A percentile compares a stretch with the other conserved stretches of the same genome.
phyloP scores from a whole-genome alignment of 2,329 filamentous ascomycete genomes.

The Fusarium haematococcum region DNA sequence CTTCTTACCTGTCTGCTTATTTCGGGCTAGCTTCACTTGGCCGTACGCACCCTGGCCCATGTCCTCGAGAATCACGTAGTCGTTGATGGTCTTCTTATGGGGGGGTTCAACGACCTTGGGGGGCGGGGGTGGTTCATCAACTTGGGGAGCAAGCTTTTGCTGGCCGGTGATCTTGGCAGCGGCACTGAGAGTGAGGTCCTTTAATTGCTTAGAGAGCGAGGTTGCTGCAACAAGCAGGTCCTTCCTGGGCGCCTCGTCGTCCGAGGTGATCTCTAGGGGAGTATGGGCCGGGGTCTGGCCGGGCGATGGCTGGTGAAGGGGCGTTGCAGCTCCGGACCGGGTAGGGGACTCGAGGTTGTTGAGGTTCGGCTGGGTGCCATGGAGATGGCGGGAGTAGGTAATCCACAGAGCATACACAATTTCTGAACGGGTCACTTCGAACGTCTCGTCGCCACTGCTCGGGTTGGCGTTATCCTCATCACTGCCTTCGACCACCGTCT shows the following conservation, averaged over 20 bases:
- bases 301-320: conserved; percentile 82
- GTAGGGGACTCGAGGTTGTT: conserved; percentile 72
- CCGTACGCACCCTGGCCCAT: conserved; percentile 99
- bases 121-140: conserved; percentile 48
- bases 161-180: conserved; percentile 65
- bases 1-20: conserved; percentile 84
- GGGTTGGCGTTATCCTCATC: conserved; percentile 63
- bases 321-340: conserved; percentile 74
- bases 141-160: conserved; percentile 46
- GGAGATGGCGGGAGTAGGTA: conserved; percentile 93
- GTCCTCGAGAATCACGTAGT: conserved; percentile 94
- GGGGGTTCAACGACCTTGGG: conserved; percentile 53
- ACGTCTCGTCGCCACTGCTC: conserved; percentile 55
- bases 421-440: conserved; percentile 71
- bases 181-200: conserved; percentile 66
- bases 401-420: conserved; percentile 97
- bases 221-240: conserved; percentile 56
- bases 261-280: conserved; percentile 67
- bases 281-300: conserved; percentile 74
- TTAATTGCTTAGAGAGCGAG: conserved; percentile 67
- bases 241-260: conserved; percentile 60
- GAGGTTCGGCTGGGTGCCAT: conserved; percentile 74
- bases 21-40: conserved; percentile 93
- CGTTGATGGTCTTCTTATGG: conserved; percentile 85
- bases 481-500: conserved; percentile 73